These are phyloP conservation scores for Liquidambar formosana DNA, from an alignment of 164 flowering plant genomes.

Conservation along the genomic window DNA sequence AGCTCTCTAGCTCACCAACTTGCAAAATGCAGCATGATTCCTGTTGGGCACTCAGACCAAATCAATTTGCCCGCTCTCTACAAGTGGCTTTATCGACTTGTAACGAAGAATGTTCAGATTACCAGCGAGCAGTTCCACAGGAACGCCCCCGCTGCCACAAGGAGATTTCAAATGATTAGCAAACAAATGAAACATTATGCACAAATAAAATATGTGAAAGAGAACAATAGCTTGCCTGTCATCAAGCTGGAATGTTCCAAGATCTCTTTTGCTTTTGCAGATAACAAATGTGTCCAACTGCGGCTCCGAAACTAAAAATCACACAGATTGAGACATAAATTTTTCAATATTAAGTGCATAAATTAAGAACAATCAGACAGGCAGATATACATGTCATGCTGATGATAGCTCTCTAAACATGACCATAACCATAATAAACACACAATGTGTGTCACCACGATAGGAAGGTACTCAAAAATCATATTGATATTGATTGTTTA, in stretches of 20 bases:
- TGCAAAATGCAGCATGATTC: too few relatives aligned
- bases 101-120: slow-evolving; percentile 71
- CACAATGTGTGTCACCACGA: too few relatives aligned
- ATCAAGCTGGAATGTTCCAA: slow-evolving; percentile 72
- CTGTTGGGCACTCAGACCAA: slow-evolving; percentile 41
- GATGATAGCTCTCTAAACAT: neutral
- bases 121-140: slow-evolving; percentile 61
- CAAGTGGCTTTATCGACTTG: slow-evolving; percentile 66
- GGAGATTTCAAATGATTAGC: neutral
- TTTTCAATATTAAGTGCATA: neutral
- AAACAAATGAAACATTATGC: neutral
- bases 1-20: too few relatives aligned
- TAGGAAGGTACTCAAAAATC: too few relatives aligned
- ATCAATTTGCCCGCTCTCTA: slow-evolving; percentile 66
- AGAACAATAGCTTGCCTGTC: slow-evolving; percentile 38
- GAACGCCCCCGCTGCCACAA: slow-evolving; percentile 52
- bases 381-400: neutral
- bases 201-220: neutral
- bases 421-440: too few relatives aligned
- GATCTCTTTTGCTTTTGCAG: slow-evolving; percentile 64
- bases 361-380: neutral
- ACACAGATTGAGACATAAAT: neutral
- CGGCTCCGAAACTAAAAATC: slow-evolving; percentile 73
- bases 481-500: neutral
- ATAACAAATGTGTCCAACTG: slow-evolving; percentile 79